Base-by-base conservation (phyloP, 495 filamentous ascomycete species). In the Aspergillus sparsus region DNA sequence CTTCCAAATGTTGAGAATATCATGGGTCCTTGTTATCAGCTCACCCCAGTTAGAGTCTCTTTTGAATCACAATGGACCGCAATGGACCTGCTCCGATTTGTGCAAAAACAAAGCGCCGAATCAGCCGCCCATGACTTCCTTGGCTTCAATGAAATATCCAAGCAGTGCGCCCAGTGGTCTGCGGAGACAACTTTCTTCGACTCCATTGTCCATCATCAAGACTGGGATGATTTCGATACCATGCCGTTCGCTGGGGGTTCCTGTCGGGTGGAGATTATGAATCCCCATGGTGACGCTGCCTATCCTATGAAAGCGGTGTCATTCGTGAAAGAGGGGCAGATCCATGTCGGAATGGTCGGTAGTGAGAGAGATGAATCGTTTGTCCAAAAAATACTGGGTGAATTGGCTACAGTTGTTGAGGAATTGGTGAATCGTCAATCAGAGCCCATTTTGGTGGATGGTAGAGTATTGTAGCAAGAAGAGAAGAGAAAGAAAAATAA, bases 1-100 rank as follows among this genome's bases (percentile, higher is more conserved):
- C 49, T 79, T 42, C 36, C 71, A 18, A 68, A 71, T 32, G 71
- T 76, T 4, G 77, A 85, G 35, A 66, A 71, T 39, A 73, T 84
- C 55, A 68, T 78, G 21, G 78, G 78, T 4, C 68, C 71, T 5
- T 69, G 66, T 34, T 62, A 64, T 49, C 61, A 71, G 34, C 44
- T 68, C 45, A 62, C 64, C n/a, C 71, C 69, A 0, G 39, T 68
- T 2, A 50, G 71, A 42, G 55, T 72, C 9, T 18, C n/a, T 7
- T 69, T 74, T 45, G 13, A 68, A 13, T 0, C 41, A 0, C 21
- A 54, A 1, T 74, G 71, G 69, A 69, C 64, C 7, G 58, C 55
- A n/a, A 31, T 62, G 11, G 61, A 69, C 44, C 68, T 74, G 5
- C 54, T 72, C 10, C 57, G 18, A 32, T 50, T 27, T 32, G 50